A percentile compares a stretch with the other conserved stretches of the same genome.
phyloP scores from a whole-genome alignment of 1,284 basidiomycete species.

The Heterobasidion irregulare region DNA sequence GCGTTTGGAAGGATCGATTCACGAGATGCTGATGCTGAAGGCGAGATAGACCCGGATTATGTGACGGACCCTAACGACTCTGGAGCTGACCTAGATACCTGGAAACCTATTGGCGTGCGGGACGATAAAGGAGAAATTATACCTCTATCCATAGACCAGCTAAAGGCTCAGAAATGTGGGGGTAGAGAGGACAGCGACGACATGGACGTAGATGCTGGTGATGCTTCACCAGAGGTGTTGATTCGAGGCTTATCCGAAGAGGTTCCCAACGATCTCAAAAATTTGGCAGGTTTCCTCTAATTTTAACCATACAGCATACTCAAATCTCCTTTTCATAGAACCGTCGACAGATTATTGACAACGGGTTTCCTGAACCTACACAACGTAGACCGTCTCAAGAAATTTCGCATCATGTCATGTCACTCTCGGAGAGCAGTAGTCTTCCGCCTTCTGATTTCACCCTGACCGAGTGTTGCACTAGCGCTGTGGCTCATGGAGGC shows the following conservation, averaged over 20 bases:
- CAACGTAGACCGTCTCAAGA: neutral
- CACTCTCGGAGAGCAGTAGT: constrained; percentile 9
- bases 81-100: constrained; percentile 12
- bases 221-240: constrained; percentile 27
- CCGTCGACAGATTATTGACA: too few relatives aligned
- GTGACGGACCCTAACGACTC: constrained; percentile 5
- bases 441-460: constrained; percentile 30
- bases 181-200: neutral
- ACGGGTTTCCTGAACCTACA: constrained; percentile 1
- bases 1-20: constrained; percentile 13
- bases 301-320: neutral
- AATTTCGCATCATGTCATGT: neutral
- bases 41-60: constrained; percentile 21
- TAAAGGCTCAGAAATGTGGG: neutral
- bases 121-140: constrained; percentile 22
- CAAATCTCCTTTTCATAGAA: neutral
- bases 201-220: constrained; percentile 12
- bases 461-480: constrained; percentile 1
- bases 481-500: constrained; percentile 12
- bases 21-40: constrained; percentile 19
- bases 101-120: constrained; percentile 23
- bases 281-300: constrained; percentile 36
- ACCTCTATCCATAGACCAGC: constrained; percentile 9
- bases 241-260: constrained; percentile 44
- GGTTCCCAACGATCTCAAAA: constrained; percentile 45